phyloP scores from a whole-genome alignment of 2,329 filamentous ascomycete genomes.

The Sporothrix schenckii region DNA sequence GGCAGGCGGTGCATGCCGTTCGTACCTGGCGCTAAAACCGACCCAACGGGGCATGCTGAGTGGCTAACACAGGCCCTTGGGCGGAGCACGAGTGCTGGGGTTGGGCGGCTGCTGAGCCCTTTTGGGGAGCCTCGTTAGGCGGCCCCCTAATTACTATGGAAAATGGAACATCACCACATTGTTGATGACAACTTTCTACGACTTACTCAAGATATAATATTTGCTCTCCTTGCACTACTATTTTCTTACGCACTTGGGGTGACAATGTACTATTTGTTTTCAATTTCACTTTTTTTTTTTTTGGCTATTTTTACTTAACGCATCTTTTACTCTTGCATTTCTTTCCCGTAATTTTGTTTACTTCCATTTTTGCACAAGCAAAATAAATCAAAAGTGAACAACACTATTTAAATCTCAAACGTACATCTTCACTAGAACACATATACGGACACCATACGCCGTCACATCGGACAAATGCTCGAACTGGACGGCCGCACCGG shows the following conservation, averaged over 20 bases:
- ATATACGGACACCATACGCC: neutral
- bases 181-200: neutral
- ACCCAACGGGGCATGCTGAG: neutral
- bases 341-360: neutral
- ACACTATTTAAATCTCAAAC: neutral
- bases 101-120: neutral
- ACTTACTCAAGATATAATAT: neutral
- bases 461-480: slow-evolving; percentile 40
- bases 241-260: too few species aligned
- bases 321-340: neutral
- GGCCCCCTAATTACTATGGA: too few species aligned
- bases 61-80: neutral
- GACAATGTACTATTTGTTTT: too few species aligned
- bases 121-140: neutral
- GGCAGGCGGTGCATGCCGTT: neutral
- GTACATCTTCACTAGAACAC: neutral
- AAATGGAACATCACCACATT: neutral
- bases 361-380: neutral
- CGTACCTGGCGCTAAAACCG: neutral
- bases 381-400: neutral
- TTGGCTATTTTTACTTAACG: too few species aligned
- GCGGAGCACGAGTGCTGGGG: neutral
- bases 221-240: too few species aligned
- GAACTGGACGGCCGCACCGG: slow-evolving; percentile 60
- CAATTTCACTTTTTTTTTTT: too few species aligned